phyloP scores from a whole-genome alignment of 192 early-diverging fungal genomes.

The Globomyces pollinis-pini region DNA sequence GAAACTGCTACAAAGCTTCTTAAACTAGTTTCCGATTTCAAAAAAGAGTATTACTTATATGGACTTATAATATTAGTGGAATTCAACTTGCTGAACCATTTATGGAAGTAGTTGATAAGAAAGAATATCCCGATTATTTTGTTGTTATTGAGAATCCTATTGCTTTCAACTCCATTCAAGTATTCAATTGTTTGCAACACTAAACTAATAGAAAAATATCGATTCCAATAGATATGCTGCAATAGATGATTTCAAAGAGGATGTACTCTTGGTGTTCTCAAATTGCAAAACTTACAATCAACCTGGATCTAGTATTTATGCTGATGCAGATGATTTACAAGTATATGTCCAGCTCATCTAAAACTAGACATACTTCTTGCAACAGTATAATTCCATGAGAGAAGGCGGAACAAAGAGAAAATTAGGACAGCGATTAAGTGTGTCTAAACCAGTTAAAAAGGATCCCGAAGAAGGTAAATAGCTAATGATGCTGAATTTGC shows the following conservation, averaged over 20 bases:
- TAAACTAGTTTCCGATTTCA: neutral
- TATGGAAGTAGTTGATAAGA: slow-evolving; percentile 62
- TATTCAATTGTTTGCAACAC: slow-evolving; percentile 41
- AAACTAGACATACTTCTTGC: neutral
- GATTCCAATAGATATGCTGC: slow-evolving; percentile 23
- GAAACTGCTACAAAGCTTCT: neutral
- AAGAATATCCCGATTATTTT: slow-evolving; percentile 89
- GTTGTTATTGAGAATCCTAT: slow-evolving; percentile 75
- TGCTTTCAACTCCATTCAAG: slow-evolving; percentile 57
- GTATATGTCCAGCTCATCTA: too few relatives aligned
- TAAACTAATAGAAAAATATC: slow-evolving; percentile 51
- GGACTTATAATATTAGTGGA: slow-evolving; percentile 22
- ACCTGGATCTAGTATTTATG: slow-evolving; percentile 60
- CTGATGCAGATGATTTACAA: slow-evolving; percentile 27
- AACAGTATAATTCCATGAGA: neutral
- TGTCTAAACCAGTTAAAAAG: neutral
- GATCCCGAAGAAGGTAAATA: too few relatives aligned
- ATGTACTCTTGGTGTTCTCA: slow-evolving; percentile 76
- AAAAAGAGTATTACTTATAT: neutral
- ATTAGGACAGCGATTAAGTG: neutral
- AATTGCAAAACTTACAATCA: slow-evolving; percentile 91
- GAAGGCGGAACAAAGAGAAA: neutral
- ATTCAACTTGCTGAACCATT: slow-evolving; percentile 71
- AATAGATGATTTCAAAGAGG: slow-evolving; percentile 69
- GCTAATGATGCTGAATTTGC: too few relatives aligned